Base-by-base conservation (phyloP, 805 yeast genomes). In the Limtongia smithiae region DNA sequence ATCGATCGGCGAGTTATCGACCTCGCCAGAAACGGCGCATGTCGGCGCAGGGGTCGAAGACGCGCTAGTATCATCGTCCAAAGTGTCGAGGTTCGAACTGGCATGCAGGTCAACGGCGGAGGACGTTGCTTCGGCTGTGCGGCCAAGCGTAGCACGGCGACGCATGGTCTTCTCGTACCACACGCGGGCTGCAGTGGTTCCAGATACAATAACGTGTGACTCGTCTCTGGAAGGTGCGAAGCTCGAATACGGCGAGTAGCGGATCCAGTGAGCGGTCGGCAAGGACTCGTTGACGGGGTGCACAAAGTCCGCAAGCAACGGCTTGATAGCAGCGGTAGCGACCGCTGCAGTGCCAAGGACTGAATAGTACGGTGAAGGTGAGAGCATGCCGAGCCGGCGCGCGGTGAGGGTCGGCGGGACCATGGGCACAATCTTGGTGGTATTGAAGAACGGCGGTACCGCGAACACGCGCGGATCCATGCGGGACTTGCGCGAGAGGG, bases 381-480 rank as follows among this genome's bases (percentile, higher is more conserved):
- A 44, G 1, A 50, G 33, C 38, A 42, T 20, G 11, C 57, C 57
- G 18, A 52, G 37, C 27, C 46, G 38, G 7, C 57, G 54, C 4
- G 52, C 44, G 2, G 62, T 41, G 9, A 39, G 15, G 3, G 50
- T 43, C 12, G 56, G 37, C 12, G 56, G 46, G 17, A 45, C 44
- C 24, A 50, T 27, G 6, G 96, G 93, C 22, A 87, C 68, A 1
- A 87, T 79, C 53, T 81, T 81, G 28, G 89, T 72, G n/a, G 81
- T 63, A 40, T 75, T 73, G 61, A 85, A 82, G 12, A 82, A 82
- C 32, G 52, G 15, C n/a, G 55, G 87, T 3, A 85, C 74, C 2
- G 75, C 68, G 1, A 85, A 78, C 42, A 80, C 81, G 54, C 95
- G 79, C 38, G 82, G 78, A 63, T 93, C 97, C 44, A 89, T 68